phyloP scores from a whole-genome alignment of 805 yeast species.

The Candida awuae region DNA sequence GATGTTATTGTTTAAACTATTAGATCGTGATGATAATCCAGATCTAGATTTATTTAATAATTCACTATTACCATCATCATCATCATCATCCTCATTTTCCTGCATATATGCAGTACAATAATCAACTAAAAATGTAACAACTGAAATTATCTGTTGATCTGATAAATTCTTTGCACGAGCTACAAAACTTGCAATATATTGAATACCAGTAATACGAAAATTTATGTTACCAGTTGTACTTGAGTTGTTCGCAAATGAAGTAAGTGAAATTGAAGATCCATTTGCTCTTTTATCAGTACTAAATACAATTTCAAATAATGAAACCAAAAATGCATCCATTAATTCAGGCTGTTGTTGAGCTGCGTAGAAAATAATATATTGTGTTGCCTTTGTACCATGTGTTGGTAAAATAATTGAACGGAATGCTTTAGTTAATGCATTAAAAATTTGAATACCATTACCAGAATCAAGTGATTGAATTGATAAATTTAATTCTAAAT shows the following conservation, averaged over 20 bases:
- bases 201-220: constrained; percentile 76
- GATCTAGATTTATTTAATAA: neutral
- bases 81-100: constrained; percentile 81
- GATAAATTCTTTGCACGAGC: constrained; percentile 76
- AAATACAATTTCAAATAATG: constrained; percentile 77
- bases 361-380: constrained; percentile 71
- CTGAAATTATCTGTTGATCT: constrained; percentile 67
- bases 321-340: constrained; percentile 75
- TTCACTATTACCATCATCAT: constrained; percentile 28
- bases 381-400: constrained; percentile 82
- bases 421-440: constrained; percentile 68
- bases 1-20: neutral
- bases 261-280: neutral
- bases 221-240: constrained; percentile 1
- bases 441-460: constrained; percentile 60
- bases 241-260: neutral
- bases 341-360: constrained; percentile 78
- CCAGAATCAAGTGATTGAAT: constrained; percentile 47
- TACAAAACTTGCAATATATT: constrained; percentile 81
- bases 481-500: constrained; percentile 43
- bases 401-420: constrained; percentile 82
- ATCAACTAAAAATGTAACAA: constrained; percentile 69
- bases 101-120: constrained; percentile 78
- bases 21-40: constrained; percentile 1
- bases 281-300: constrained; percentile 29